These are phyloP conservation scores for Blastosporella zonata DNA, from an alignment of 1,284 basidiomycete species.

Conservation along the genomic window DNA sequence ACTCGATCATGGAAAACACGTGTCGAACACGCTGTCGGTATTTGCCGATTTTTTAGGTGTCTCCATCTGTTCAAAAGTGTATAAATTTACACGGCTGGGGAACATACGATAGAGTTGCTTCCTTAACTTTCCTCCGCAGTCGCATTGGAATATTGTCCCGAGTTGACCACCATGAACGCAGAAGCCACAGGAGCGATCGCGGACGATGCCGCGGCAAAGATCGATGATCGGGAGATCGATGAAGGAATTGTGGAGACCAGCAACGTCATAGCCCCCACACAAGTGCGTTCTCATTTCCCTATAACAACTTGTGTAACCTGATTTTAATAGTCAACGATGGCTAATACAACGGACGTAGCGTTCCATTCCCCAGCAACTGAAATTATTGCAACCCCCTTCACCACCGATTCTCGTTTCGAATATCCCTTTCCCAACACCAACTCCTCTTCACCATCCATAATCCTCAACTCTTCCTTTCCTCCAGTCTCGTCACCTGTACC, in stretches of 20 bases:
- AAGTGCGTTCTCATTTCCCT: no score
- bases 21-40: background rate
- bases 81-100: background rate
- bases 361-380: constrained; percentile 28
- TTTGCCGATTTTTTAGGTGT: background rate
- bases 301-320: no score
- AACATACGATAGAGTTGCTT: background rate
- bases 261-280: constrained; percentile 10
- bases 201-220: constrained; percentile 1
- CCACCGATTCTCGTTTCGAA: constrained; percentile 29
- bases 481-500: constrained; percentile 1
- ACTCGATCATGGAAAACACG: background rate
- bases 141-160: background rate
- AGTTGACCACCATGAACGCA: background rate
- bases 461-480: constrained; percentile 9
- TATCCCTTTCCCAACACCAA: constrained; percentile 31
- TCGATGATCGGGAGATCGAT: constrained; percentile 9
- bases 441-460: constrained; percentile 11
- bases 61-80: background rate
- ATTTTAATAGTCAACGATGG: background rate
- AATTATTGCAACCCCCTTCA: constrained; percentile 33
- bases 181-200: background rate
- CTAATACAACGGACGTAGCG: constrained; percentile 12
- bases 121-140: background rate
- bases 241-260: constrained; percentile 3